Base-by-base conservation (phyloP, 2,329 filamentous ascomycete genomes). In the Bipolaris bicolor region DNA sequence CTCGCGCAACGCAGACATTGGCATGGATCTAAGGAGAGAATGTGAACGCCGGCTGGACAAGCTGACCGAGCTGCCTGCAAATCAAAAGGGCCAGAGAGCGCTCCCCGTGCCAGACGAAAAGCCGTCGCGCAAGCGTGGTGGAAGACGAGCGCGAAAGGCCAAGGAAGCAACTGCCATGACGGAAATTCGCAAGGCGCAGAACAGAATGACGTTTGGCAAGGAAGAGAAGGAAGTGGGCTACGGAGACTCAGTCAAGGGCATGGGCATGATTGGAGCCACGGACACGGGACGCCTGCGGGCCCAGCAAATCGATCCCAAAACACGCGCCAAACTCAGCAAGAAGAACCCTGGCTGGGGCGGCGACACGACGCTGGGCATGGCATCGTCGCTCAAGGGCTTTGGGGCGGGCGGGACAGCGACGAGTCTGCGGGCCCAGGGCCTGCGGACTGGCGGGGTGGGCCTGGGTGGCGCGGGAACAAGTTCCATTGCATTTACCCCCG, bases 151-250 rank as follows among this genome's bases (percentile, higher is more conserved):
- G 11, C 84, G 95, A 55, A 97, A 97, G 77, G 94, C 94, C 58
- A 99, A 99, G 83, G 95, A 97, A 77, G 93, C 94, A 3, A 91
- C 91, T 6, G 94, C 95, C 58, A 96, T 97, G 92, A 99, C 95
- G 0, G 95, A 99, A 53, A 82, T 99, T 29, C 88, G 93, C 64
- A 97, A 98, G 77, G 92, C 92, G 4, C 95, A 98, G 78, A 99
- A 99, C 79, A 87, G 95, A 52, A 89, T 99, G 86, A 92, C 89
- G 0, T 99, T 99, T 71, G 93, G 93, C 57, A 95, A 96, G 75
- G 94, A 98, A 76, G 95, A 99, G 78, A 89, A 87, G 68, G 95
- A 99, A 77, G 88, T 95, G 1, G 94, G 93, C 31, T 98, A 96
- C 74, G 94, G 92, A 49, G 92, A 97, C 66, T 86, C 86, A 53